Conservation (phyloP, 2,329 filamentous ascomycete species). For the Cordyceps militaris region DNA sequence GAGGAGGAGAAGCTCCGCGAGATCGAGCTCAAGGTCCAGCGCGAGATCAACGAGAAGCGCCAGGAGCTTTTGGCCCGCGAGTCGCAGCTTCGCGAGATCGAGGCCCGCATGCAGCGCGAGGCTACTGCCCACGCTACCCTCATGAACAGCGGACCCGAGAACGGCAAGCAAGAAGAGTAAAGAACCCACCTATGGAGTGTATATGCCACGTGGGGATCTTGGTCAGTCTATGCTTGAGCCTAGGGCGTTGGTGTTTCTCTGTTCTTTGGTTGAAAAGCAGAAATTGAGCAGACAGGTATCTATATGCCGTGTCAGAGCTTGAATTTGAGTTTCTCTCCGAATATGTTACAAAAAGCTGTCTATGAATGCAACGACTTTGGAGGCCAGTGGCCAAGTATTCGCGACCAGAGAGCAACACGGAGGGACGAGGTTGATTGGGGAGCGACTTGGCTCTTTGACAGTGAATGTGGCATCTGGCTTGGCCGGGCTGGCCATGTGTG, state of each 20-base stretch:
- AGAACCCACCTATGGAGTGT: constrained; percentile 13
- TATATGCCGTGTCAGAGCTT: constrained; percentile 31
- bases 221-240: constrained; percentile 36
- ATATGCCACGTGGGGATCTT: constrained; percentile 20
- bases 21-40: constrained; percentile 98
- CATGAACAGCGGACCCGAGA: constrained; percentile 8
- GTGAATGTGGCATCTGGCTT: constrained; percentile 6
- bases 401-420: constrained; percentile 3
- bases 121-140: constrained; percentile 51
- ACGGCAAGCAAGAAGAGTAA: constrained; percentile 47
- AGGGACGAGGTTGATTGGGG: not conserved
- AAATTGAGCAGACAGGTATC: constrained; percentile 30
- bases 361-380: constrained; percentile 27
- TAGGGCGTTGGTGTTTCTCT: constrained; percentile 40
- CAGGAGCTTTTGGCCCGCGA: constrained; percentile 96
- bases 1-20: constrained; percentile 99
- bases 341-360: constrained; percentile 22
- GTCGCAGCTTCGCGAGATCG: constrained; percentile 97
- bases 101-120: constrained; percentile 93
- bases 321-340: constrained; percentile 28
- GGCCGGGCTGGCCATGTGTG: constrained; percentile 4
- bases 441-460: not conserved
- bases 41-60: constrained; percentile 99
- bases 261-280: constrained; percentile 36
- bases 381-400: constrained; percentile 12